Base-by-base conservation (phyloP, 2,329 filamentous ascomycete genomes). In the Calonectria ilicicola region DNA sequence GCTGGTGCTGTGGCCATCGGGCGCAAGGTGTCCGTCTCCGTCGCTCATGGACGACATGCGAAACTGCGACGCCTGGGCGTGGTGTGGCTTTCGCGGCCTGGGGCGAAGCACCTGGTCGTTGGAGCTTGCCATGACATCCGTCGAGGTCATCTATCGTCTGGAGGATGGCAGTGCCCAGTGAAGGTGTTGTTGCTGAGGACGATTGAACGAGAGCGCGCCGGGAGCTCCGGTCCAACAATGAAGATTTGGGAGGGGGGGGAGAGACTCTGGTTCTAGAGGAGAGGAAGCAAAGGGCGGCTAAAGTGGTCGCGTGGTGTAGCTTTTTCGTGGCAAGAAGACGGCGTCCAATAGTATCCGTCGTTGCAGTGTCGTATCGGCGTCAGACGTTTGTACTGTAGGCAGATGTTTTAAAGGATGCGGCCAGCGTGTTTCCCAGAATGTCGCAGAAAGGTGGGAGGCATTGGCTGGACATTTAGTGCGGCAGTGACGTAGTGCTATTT, bases 41-140 rank as follows among this genome's bases (percentile, higher is more conserved):
- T 82, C 78, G 23, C 76, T 76, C 27, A 80, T 77, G 12, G 85
- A 85, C 14, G 80, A 78, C 66, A 79, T 80, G 58, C 82, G 83
- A 73, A 85, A 86, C 65, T 85, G 84, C 3, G 84, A 82, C n/a
- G 88, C 80, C 76, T 88, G 87, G 2, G 85, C 81, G 69, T 89
- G 87, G 73, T 86, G 82, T 0, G 87, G 85, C 75, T 89, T 90
- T 73, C 86, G 85, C 27, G 87, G 86, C 12, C 89, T 85, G 19
- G 89, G 87, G 7, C 88, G 87, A 67, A 89, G 78, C 66, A 89
- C 82, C 72, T 86, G 81, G 65, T 88, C 87, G 66, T 83, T 69
- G 65, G 71, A 73, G 44, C 46, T 81, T 75, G 51, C 79, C 77
- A 51, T 79, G 69, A 78, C 72, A 65, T 83, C 80, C 53, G 77